Percentiles rank a stretch among this genome's conserved stretches.
phyloP scores from a whole-genome alignment of 2,329 filamentous ascomycete genomes.

The Epichloe coenophiala region DNA sequence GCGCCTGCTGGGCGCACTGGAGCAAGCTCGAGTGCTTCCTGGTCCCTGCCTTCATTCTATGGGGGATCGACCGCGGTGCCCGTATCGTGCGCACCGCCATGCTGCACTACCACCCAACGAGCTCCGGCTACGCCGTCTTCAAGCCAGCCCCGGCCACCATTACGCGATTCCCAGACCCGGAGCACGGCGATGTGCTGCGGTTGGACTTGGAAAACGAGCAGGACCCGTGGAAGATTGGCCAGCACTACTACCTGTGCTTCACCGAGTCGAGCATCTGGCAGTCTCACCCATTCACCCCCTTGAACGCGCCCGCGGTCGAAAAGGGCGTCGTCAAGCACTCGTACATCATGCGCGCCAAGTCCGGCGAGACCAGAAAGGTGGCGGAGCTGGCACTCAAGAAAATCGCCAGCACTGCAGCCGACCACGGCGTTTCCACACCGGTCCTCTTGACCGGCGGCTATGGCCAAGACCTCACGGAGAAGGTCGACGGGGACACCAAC shows the following conservation, averaged over 20 bases:
- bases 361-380: slow-evolving; percentile 45
- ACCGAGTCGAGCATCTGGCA: slow-evolving; percentile 55
- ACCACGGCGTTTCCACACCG: slow-evolving; percentile 26
- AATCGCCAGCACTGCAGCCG: slow-evolving; percentile 12
- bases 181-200: slow-evolving; percentile 49
- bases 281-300: slow-evolving; percentile 56
- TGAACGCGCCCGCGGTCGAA: slow-evolving; percentile 34
- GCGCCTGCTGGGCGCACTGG: slow-evolving; percentile 68
- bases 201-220: slow-evolving; percentile 52
- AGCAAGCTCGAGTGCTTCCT: slow-evolving; percentile 53
- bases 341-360: slow-evolving; percentile 44
- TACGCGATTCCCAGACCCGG: slow-evolving; percentile 36
- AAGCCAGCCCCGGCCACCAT: slow-evolving; percentile 32
- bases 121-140: slow-evolving; percentile 32
- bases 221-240: slow-evolving; percentile 48
- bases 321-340: slow-evolving; percentile 32
- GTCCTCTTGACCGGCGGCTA: slow-evolving; percentile 53
- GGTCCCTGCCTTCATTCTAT: slow-evolving; percentile 50
- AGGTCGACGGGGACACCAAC: slow-evolving; percentile 26
- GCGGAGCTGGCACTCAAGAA: slow-evolving; percentile 30
- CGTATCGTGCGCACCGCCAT: slow-evolving; percentile 44
- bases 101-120: slow-evolving; percentile 43
- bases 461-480: slow-evolving; percentile 34
- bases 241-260: slow-evolving; percentile 62
- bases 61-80: slow-evolving; percentile 47